phyloP scores from a whole-genome alignment of 1,284 basidiomycete genomes.

The Cutaneotrichosporon curvatum region DNA sequence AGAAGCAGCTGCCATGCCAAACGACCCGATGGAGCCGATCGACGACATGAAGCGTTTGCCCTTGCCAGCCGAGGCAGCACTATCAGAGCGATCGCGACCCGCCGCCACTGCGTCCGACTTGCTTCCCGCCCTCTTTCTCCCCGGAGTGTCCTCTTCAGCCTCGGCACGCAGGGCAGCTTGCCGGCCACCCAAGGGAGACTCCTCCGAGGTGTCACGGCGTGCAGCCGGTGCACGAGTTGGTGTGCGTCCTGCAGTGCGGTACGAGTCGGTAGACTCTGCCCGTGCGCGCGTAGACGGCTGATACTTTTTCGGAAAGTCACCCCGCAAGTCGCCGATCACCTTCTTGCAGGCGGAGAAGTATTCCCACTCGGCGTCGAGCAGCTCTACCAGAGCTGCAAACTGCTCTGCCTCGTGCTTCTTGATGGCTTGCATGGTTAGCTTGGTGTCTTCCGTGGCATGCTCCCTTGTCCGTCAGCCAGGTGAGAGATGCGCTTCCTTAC shows the following conservation, averaged over 20 bases:
- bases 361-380: constrained; percentile 65
- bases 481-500: constrained; percentile 49
- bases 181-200: neutral
- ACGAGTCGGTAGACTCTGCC: constrained; percentile 15
- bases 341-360: constrained; percentile 65
- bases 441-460: constrained; percentile 70
- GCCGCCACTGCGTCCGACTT: constrained; percentile 1
- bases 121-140: constrained; percentile 3
- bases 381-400: constrained; percentile 56
- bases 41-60: constrained; percentile 28
- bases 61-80: constrained; percentile 32
- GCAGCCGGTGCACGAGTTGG: constrained; percentile 5
- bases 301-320: constrained; percentile 57
- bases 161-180: too few species aligned
- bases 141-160: constrained; percentile 1
- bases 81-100: constrained; percentile 36
- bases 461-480: constrained; percentile 51
- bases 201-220: constrained; percentile 4
- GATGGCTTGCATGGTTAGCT: constrained; percentile 63
- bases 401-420: constrained; percentile 68
- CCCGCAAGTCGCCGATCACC: constrained; percentile 60
- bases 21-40: constrained; percentile 37
- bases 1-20: constrained; percentile 22
- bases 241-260: constrained; percentile 16
- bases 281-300: constrained; percentile 10